Evolutionary conservation across 2,329 filamentous ascomycete genomes (phyloP).

Genomic region (Bipolaris gigantea): DNA sequence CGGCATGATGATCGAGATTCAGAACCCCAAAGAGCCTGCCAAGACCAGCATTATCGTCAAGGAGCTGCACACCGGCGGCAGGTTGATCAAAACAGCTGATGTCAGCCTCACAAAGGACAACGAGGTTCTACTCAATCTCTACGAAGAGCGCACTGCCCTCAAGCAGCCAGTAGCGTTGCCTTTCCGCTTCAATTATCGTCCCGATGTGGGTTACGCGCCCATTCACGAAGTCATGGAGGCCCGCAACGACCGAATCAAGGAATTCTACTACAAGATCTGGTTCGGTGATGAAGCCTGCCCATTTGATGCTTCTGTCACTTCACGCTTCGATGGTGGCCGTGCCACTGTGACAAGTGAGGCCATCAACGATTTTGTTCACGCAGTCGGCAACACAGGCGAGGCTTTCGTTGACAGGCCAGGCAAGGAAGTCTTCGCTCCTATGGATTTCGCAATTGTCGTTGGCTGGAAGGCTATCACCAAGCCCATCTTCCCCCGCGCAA

Average conservation of each 20-base stretch:
- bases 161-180: conserved; percentile 80
- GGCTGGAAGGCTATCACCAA: conserved; percentile 99
- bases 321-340: conserved; percentile 86
- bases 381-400: conserved; percentile 95
- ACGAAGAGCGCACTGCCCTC: conserved; percentile 88
- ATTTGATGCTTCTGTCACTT: conserved; percentile 81
- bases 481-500: conserved; percentile 95
- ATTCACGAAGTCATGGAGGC: conserved; percentile 95
- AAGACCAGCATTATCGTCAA: conserved; percentile 85
- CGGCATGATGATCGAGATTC: conserved; percentile 87
- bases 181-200: conserved; percentile 89
- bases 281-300: conserved; percentile 85
- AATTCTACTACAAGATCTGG: conserved; percentile 98
- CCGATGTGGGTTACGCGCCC: conserved; percentile 94
- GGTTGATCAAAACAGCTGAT: conserved; percentile 86
- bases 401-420: conserved; percentile 95
- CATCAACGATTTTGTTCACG: conserved; percentile 98
- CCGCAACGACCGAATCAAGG: conserved; percentile 97
- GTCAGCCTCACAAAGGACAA: conserved; percentile 74
- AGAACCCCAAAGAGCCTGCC: conserved; percentile 75
- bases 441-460: conserved; percentile 98
- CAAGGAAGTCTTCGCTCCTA: conserved; percentile 91
- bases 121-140: conserved; percentile 85
- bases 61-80: conserved; percentile 83
- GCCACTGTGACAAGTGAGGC: conserved; percentile 85